Base-by-base conservation (phyloP, 164 flowering plant genomes). In the Saururus chinensis region DNA sequence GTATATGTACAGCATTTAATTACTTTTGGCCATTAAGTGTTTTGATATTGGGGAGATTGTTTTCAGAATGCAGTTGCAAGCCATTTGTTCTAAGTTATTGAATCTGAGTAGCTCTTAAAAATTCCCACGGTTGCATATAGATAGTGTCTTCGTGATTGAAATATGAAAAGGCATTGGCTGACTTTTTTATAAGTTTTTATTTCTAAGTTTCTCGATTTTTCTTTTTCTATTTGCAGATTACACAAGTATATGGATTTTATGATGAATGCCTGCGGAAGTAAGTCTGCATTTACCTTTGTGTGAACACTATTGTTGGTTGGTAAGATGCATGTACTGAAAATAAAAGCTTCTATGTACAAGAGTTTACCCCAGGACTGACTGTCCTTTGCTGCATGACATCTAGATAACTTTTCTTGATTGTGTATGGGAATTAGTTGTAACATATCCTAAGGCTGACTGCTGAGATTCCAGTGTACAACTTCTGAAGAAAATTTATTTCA, bases 181-280 rank as follows among this genome's bases (percentile, higher is more conserved):
- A 30, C 35, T 21, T 40, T 52, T 40, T 9, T 37, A 20, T n/a
- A n/a, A 20, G 49, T 22, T 65, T 35, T 25, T 35, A 20, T 40
- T 45, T 54, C 57, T 22, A 16, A 23, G 25, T 8, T 19, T 0
- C 56, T 53, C n/a, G 24, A 3, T 0, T 53, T 8, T 53, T 54
- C 17, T 54, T 54, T n/a, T n/a, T 25, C 48, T 19, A 61, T 52
- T 68, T 83, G 85, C 96, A 92, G 98, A 92, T 92, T 65, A 92
- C 98, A 62, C 98, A 92, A 75, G 98, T 92, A 56, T 92, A 92
- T 80, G 98, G 98, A 17, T 92, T 92, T 68, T 89, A 89, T 80
- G 98, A 92, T 68, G 98, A 92, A 74, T 92, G 98, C 77, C 79
- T 92, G 45, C 80, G 96, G 69, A 89, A 92, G 98, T 92, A 74